A percentile compares a stretch with the other conserved stretches of the same genome.
phyloP scores from a whole-genome alignment of 2,329 filamentous ascomycete genomes.

The Botryotinia globosa region DNA sequence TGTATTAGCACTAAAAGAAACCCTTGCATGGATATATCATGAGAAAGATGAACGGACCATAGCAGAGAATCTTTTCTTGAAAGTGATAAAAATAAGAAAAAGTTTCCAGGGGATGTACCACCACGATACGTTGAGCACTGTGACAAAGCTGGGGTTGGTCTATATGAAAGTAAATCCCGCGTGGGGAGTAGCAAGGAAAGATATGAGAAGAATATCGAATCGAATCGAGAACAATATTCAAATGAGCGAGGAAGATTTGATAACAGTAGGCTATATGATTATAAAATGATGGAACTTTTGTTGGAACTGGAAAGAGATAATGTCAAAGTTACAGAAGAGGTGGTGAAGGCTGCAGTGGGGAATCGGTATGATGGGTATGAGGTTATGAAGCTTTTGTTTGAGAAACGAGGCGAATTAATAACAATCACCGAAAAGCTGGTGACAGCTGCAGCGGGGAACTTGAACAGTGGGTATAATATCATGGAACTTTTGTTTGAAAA shows the following conservation, averaged over 20 bases:
- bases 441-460: accelerated
- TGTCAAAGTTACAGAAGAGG: not conserved
- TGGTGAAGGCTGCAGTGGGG: not conserved
- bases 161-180: not conserved
- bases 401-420: not conserved
- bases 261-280: accelerated
- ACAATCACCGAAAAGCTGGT: not conserved
- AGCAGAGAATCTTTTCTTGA: not conserved
- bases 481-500: not conserved
- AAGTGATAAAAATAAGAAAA: not conserved
- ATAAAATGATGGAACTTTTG: not conserved
- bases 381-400: not conserved
- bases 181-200: no score
- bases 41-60: accelerated
- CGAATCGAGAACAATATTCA: not conserved
- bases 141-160: not conserved
- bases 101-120: not conserved
- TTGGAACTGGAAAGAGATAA: not conserved
- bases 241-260: not conserved
- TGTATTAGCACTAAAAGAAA: not conserved
- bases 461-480: not conserved
- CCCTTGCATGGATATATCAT: not conserved
- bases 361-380: accelerated
- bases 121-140: not conserved
- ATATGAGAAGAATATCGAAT: not conserved